These are phyloP conservation scores for Gloeopeniophorella convolvens DNA, from an alignment of 768 basidiomycete species.

Conservation along the genomic window DNA sequence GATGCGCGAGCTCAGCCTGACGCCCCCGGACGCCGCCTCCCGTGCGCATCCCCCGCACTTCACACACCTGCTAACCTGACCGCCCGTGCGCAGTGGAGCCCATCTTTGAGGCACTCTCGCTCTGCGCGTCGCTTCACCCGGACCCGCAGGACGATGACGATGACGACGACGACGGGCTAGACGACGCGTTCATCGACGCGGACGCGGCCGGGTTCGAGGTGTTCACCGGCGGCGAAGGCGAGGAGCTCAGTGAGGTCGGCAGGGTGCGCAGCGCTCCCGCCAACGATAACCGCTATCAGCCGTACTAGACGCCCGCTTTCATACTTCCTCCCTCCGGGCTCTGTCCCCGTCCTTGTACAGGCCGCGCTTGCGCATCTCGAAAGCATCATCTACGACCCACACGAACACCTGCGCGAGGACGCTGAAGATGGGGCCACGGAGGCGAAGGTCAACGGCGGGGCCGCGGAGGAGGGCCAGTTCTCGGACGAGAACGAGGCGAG, in stretches of 20 bases:
- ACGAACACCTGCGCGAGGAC: constrained; percentile 20
- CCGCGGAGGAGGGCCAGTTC: constrained; percentile 19
- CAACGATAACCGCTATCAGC: constrained; percentile 69
- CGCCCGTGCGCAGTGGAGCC: constrained; percentile 77
- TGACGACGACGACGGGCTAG: constrained; percentile 33
- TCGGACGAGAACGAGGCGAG: constrained; percentile 15
- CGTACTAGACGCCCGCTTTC: constrained; percentile 60
- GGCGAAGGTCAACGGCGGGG: constrained; percentile 16
- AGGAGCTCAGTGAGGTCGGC: constrained; percentile 83
- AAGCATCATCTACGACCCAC: constrained; percentile 66
- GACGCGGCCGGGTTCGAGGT: constrained; percentile 36
- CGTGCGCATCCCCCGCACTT: constrained; percentile 42
- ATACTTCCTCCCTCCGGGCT: constrained; percentile 23
- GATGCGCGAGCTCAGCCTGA: constrained; percentile 78
- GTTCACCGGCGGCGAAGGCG: constrained; percentile 54
- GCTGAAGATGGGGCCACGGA: background rate
- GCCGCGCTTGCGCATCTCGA: constrained; percentile 79
- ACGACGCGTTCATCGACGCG: constrained; percentile 50
- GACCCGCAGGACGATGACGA: constrained; percentile 49
- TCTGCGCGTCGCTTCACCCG: constrained; percentile 81
- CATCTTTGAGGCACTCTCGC: constrained; percentile 82
- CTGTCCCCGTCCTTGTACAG: constrained; percentile 36
- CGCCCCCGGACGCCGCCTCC: constrained; percentile 49
- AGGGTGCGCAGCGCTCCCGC: constrained; percentile 89
- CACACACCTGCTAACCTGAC: background rate